These are phyloP conservation scores for Sporisorium scitamineum DNA, from an alignment of 1,284 basidiomycete species.

Conservation along the genomic window DNA sequence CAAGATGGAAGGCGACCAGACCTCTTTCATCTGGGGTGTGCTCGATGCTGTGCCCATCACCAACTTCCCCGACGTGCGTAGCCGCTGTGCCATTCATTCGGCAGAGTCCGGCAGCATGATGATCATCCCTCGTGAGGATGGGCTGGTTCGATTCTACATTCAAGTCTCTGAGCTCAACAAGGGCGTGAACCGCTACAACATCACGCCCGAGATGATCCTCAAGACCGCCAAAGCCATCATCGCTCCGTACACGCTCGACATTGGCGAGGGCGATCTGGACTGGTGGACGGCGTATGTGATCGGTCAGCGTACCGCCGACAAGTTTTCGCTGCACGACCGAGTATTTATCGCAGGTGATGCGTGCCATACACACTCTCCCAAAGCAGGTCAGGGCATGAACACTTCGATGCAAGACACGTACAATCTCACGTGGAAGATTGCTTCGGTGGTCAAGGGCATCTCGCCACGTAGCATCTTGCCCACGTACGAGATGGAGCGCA, in stretches of 20 bases:
- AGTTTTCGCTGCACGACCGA: slow-evolving; percentile 32
- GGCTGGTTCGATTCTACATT: slow-evolving; percentile 80
- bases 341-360: slow-evolving; percentile 48
- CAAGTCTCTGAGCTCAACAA: slow-evolving; percentile 76
- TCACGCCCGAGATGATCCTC: slow-evolving; percentile 76
- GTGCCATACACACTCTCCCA: slow-evolving; percentile 84
- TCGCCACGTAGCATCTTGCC: slow-evolving; percentile 77
- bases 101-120: slow-evolving; percentile 72
- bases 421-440: slow-evolving; percentile 74
- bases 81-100: slow-evolving; percentile 77
- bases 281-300: slow-evolving; percentile 76
- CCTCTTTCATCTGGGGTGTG: slow-evolving; percentile 69
- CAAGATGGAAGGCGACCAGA: slow-evolving; percentile 69
- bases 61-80: slow-evolving; percentile 79
- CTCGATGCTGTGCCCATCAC: slow-evolving; percentile 37
- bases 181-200: slow-evolving; percentile 76
- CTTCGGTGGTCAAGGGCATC: slow-evolving; percentile 79
- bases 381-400: slow-evolving; percentile 79
- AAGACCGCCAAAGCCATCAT: slow-evolving; percentile 77
- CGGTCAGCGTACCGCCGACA: slow-evolving; percentile 37
- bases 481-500: slow-evolving; percentile 76
- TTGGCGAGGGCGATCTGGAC: slow-evolving; percentile 73
- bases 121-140: slow-evolving; percentile 78
- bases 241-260: slow-evolving; percentile 77
- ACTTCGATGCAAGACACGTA: slow-evolving; percentile 81